A percentile compares a stretch with the other conserved stretches of the same genome.
These are phyloP conservation scores for Cytospora leucostoma DNA, from an alignment of 2,329 filamentous ascomycete genomes.

Conservation along the genomic window DNA sequence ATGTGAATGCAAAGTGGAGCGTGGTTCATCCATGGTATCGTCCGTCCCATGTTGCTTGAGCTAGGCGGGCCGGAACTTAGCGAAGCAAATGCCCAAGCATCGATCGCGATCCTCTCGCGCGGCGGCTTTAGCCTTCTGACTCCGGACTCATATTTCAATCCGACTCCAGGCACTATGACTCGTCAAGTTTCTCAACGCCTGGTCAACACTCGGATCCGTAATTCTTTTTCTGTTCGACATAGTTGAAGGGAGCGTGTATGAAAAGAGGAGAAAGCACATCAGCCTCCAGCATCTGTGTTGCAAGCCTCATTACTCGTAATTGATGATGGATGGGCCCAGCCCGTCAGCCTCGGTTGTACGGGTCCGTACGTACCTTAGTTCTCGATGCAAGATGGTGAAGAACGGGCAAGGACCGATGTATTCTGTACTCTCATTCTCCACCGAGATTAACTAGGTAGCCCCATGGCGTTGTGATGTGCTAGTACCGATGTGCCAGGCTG, in stretches of 20 bases:
- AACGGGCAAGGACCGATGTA: neutral
- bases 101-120: conserved; percentile 24
- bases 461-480: neutral
- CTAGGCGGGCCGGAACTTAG: conserved; percentile 26
- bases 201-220: neutral
- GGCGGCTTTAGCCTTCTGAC: conserved; percentile 17
- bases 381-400: neutral
- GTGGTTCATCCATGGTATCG: conserved; percentile 26
- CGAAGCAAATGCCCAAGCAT: conserved; percentile 21
- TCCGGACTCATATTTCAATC: conserved; percentile 18
- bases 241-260: neutral
- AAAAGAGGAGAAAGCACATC: conserved; percentile 14
- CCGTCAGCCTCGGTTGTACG: neutral
- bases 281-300: conserved; percentile 12
- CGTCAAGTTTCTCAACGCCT: neutral
- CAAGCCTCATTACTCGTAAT: neutral
- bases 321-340: neutral
- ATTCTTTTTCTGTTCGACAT: neutral
- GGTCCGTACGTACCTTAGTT: neutral
- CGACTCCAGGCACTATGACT: conserved; percentile 17
- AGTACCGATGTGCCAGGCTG: neutral
- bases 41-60: conserved; percentile 17
- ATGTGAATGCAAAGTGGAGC: conserved; percentile 39
- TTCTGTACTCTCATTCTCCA: neutral
- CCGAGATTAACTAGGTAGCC: neutral